Conservation (phyloP, 1,284 basidiomycete species). For the Schizophyllum commune region DNA sequence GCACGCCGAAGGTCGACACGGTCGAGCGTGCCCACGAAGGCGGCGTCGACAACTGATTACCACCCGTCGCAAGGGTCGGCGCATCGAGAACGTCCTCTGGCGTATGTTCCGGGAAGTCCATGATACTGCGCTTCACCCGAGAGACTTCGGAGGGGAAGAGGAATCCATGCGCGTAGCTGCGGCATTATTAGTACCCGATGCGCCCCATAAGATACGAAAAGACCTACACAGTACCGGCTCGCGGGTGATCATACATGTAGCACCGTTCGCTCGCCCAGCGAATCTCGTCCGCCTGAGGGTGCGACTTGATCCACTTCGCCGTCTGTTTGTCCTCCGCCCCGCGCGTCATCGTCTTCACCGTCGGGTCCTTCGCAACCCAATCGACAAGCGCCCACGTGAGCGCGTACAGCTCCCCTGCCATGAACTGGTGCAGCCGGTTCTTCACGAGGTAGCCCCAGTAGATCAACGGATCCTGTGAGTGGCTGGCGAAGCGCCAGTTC, state of each 20-base stretch:
- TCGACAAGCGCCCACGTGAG: slow-evolving; percentile 87
- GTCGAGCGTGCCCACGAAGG: slow-evolving; percentile 72
- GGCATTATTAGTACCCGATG: slow-evolving; percentile 4
- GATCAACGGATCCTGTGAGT: slow-evolving; percentile 56
- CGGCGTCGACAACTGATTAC: slow-evolving; percentile 30
- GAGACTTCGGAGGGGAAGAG: slow-evolving; percentile 90
- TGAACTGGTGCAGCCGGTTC: slow-evolving; percentile 83
- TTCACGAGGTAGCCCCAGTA: slow-evolving; percentile 97
- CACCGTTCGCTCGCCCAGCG: slow-evolving; percentile 91
- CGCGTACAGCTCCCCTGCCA: slow-evolving; percentile 95
- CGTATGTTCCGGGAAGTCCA: slow-evolving; percentile 33
- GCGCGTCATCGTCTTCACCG: slow-evolving; percentile 58
- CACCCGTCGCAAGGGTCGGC: slow-evolving; percentile 11
- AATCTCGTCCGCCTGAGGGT: slow-evolving; percentile 75
- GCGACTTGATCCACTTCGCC: slow-evolving; percentile 89
- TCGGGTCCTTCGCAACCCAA: slow-evolving; percentile 75
- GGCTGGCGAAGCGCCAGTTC: neutral
- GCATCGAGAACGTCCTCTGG: slow-evolving; percentile 24
- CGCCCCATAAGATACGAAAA: slow-evolving; percentile 10
- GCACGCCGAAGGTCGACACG: slow-evolving; percentile 77
- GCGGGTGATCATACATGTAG: slow-evolving; percentile 98
- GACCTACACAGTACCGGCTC: slow-evolving; percentile 81
- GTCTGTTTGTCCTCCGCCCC: slow-evolving; percentile 96
- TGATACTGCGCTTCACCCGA: slow-evolving; percentile 48
- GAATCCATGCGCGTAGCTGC: slow-evolving; percentile 90